Evolutionary conservation across 257 asterid species (phyloP).

Genomic region (Rubia yunnanensis): DNA sequence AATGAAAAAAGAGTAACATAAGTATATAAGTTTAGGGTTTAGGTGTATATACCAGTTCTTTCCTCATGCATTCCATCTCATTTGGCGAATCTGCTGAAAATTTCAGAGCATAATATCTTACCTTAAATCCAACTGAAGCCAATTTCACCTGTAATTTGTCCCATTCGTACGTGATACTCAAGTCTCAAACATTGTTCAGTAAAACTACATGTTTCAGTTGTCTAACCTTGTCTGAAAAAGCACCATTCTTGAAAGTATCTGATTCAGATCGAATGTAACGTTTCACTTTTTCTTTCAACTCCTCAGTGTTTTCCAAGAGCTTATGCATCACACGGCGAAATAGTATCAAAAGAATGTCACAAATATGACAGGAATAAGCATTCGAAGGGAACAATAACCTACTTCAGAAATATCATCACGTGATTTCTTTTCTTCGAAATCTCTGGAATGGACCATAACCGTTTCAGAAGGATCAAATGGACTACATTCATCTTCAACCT

Average conservation of each 20-base stretch:
- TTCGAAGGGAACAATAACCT: neutral
- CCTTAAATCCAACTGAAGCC: constrained; percentile 35
- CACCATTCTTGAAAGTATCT: constrained; percentile 35
- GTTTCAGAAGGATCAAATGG: neutral
- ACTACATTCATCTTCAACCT: neutral
- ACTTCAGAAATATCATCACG: constrained; percentile 3
- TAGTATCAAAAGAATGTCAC: neutral
- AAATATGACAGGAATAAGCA: neutral
- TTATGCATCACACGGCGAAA: constrained; percentile 5
- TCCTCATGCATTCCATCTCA: constrained; percentile 32
- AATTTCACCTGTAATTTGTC: constrained; percentile 36
- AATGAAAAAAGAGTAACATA: neutral
- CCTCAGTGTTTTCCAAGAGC: constrained; percentile 30
- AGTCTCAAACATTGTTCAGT: neutral
- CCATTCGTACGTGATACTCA: neutral
- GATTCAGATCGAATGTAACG: constrained; percentile 14
- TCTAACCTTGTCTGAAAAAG: constrained; percentile 30
- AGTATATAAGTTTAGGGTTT: neutral
- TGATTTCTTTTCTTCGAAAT: neutral
- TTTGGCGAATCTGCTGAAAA: constrained; percentile 25
- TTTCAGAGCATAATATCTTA: constrained; percentile 42
- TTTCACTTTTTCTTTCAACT: constrained; percentile 30
- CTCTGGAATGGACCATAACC: neutral
- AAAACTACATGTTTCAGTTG: neutral
- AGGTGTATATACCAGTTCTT: constrained; percentile 26